Evolutionary conservation across 2,329 filamentous ascomycete species (phyloP).

Genomic region (Diaporthe longicolla): DNA sequence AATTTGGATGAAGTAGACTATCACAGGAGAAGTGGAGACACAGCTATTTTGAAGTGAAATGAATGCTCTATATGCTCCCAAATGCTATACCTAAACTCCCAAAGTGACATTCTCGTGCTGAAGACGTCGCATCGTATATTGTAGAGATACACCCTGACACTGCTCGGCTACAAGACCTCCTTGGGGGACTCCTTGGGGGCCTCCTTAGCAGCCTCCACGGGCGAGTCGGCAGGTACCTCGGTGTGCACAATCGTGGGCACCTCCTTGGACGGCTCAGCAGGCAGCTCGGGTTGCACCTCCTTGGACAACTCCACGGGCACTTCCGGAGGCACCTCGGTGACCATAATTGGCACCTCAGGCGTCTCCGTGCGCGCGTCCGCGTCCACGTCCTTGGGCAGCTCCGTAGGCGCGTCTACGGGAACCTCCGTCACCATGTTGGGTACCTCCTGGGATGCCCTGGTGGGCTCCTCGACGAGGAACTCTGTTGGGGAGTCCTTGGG

Average conservation of each 20-base stretch:
- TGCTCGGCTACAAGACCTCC: not conserved
- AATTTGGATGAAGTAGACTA: too few relatives aligned
- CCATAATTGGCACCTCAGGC: not conserved
- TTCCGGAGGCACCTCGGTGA: not conserved
- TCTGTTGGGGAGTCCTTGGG: not conserved
- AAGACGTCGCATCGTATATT: not conserved
- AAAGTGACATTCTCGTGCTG: not conserved
- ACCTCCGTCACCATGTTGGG: not conserved
- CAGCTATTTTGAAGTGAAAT: not conserved
- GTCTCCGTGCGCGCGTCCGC: not conserved
- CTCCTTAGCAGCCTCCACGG: not conserved
- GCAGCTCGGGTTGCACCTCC: not conserved
- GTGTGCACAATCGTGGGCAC: not conserved
- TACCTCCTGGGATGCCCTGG: not conserved
- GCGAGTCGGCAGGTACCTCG: not conserved
- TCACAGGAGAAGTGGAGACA: too few relatives aligned
- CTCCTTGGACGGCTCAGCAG: not conserved
- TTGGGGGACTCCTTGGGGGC: not conserved
- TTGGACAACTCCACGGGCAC: not conserved
- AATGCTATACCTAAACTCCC: slow-evolving; percentile 17
- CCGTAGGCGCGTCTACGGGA: not conserved
- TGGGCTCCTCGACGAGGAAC: not conserved
- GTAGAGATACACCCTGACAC: not conserved
- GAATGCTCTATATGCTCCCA: not conserved
- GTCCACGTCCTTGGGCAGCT: not conserved